Conservation (phyloP, 805 yeast genomes). For the Nakazawaea siamensis region DNA sequence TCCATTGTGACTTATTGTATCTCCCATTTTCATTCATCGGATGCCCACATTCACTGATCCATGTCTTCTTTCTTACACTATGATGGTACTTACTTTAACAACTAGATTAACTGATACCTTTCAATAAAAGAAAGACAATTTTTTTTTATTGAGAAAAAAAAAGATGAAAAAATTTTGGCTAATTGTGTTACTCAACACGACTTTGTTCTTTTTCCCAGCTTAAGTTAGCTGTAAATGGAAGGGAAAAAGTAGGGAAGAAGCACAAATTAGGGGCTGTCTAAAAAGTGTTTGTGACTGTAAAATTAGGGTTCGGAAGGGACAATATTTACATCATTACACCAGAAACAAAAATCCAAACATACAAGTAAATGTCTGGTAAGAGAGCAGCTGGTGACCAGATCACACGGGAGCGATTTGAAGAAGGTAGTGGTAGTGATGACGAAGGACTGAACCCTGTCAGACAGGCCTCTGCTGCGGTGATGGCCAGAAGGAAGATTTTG, state of each 20-base stretch:
- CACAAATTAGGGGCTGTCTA: too few species aligned
- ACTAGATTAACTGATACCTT: constrained; percentile 10
- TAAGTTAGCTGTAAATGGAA: too few species aligned
- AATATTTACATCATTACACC: background rate
- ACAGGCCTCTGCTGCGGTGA: constrained; percentile 49
- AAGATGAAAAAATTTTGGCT: background rate
- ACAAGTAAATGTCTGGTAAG: constrained; percentile 53
- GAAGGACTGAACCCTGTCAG: constrained; percentile 5
- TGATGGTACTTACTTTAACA: constrained; percentile 6
- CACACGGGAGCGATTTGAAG: constrained; percentile 21
- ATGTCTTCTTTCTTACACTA: too few species aligned
- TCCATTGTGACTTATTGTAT: too few species aligned
- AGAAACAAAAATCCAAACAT: too few species aligned
- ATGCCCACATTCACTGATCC: too few species aligned
- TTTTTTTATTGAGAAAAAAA: background rate
- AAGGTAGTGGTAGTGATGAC: constrained; percentile 25
- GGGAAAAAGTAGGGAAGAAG: too few species aligned
- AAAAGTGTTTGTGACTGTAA: background rate
- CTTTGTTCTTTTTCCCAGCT: background rate
- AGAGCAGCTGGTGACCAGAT: constrained; percentile 63
- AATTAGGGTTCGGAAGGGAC: background rate
- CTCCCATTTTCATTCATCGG: too few species aligned
- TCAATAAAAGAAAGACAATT: background rate
- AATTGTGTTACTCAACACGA: background rate
- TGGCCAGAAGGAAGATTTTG: constrained; percentile 59